Evolutionary conservation across 1,139 yeast species (phyloP).

Genomic region (Scheffersomyces insectosa): DNA sequence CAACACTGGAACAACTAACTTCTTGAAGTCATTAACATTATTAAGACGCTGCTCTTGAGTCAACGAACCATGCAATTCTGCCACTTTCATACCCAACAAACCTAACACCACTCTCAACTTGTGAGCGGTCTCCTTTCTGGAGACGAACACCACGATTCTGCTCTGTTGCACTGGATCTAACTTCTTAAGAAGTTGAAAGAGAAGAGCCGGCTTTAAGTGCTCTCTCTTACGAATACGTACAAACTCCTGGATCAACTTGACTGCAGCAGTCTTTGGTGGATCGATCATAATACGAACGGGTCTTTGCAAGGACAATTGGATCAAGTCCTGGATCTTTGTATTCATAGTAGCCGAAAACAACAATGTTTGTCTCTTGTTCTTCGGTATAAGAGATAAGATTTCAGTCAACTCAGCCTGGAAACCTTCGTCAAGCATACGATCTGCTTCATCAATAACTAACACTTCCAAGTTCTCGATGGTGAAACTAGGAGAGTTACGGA

Average conservation of each 20-base stretch:
- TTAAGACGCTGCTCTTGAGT: conserved; percentile 93
- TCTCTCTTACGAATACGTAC: conserved; percentile 93
- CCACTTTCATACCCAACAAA: conserved; percentile 79
- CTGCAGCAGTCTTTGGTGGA: conserved; percentile 92
- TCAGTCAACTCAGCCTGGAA: conserved; percentile 94
- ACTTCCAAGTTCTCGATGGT: conserved; percentile 89
- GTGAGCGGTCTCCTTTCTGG: conserved; percentile 90
- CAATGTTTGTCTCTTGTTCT: conserved; percentile 84
- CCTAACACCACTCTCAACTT: conserved; percentile 82
- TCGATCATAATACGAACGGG: conserved; percentile 96
- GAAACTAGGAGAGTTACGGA: conserved; percentile 91
- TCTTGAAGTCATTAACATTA: conserved; percentile 80
- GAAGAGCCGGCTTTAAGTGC: conserved; percentile 74
- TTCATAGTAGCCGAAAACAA: conserved; percentile 98
- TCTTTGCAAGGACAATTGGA: conserved; percentile 80
- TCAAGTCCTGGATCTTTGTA: conserved; percentile 82
- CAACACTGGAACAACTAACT: conserved; percentile 78
- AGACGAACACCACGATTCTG: conserved; percentile 85
- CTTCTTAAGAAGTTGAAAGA: conserved; percentile 68
- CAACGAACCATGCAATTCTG: conserved; percentile 92
- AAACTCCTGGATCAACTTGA: conserved; percentile 86
- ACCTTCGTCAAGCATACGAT: conserved; percentile 98
- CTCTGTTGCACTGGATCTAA: conserved; percentile 61
- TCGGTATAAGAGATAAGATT: conserved; percentile 81
- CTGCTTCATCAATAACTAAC: conserved; percentile 95